Evolutionary conservation across 257 asterid species (phyloP).

Genomic region (Coffea canephora): DNA sequence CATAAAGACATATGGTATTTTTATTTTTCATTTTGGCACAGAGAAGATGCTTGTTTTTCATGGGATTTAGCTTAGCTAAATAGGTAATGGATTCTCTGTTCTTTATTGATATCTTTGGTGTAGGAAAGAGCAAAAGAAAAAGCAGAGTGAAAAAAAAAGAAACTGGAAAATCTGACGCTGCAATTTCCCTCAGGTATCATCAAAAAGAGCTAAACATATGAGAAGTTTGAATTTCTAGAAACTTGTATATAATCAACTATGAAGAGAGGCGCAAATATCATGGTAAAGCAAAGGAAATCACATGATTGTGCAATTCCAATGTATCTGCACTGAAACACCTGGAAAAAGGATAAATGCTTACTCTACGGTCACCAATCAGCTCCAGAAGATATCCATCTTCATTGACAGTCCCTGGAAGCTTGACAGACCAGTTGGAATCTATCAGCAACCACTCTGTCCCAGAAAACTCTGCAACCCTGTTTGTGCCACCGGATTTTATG

Average conservation of each 20-base stretch:
- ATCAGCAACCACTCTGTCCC: slow-evolving; percentile 65
- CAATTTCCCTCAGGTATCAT: background rate
- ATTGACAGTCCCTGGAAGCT: slow-evolving; percentile 39
- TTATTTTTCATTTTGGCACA: too few species aligned
- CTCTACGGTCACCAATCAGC: slow-evolving; percentile 65
- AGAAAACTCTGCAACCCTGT: slow-evolving; percentile 53
- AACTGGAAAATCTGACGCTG: background rate
- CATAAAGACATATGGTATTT: background rate
- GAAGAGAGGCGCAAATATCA: background rate
- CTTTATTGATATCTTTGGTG: background rate
- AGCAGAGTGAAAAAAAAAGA: background rate
- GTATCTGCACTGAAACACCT: background rate
- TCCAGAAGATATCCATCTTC: slow-evolving; percentile 68
- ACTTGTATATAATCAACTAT: background rate
- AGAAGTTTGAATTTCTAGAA: background rate
- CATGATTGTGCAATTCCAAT: background rate
- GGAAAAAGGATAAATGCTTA: slow-evolving; percentile 37
- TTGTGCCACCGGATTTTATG: slow-evolving; percentile 51
- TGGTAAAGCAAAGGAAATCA: background rate
- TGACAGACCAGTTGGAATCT: slow-evolving; percentile 70
- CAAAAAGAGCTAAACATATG: background rate
- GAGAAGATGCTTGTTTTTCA: background rate
- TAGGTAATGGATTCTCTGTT: background rate
- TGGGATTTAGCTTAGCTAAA: background rate
- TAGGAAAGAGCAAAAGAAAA: background rate